These are phyloP conservation scores for Kluyveromyces nonfermentans DNA, from an alignment of 805 yeast genomes.

Conservation along the genomic window DNA sequence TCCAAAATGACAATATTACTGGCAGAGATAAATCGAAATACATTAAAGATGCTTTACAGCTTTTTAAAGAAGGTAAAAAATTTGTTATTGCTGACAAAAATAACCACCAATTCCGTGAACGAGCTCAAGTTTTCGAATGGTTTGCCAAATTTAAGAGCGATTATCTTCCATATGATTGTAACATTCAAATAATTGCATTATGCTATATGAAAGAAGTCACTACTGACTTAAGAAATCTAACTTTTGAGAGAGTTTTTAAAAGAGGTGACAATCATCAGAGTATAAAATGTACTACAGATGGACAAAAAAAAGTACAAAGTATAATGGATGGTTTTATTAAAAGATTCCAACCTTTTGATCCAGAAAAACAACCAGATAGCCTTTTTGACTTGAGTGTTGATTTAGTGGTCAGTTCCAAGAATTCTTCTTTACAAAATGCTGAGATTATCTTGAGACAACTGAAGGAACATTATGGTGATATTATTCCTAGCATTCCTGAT, in stretches of 20 bases:
- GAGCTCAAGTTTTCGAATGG: conserved; percentile 54
- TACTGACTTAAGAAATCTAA: conserved; percentile 37
- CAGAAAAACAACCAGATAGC: conserved; percentile 45
- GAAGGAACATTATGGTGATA: conserved; percentile 33
- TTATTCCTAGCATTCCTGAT: conserved; percentile 35
- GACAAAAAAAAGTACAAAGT: conserved; percentile 40
- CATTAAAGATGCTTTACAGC: conserved; percentile 37
- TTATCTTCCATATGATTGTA: conserved; percentile 35
- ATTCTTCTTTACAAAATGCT: conserved; percentile 45
- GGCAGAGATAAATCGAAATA: conserved; percentile 39
- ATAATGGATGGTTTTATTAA: conserved; percentile 69
- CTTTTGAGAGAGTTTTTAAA: conserved; percentile 46
- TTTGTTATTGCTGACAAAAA: conserved; percentile 76
- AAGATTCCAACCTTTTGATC: conserved; percentile 54
- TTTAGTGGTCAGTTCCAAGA: conserved; percentile 34
- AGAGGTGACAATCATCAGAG: conserved; percentile 90
- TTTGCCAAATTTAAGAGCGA: conserved; percentile 35
- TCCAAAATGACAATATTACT: conserved; percentile 73
- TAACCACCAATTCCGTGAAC: conserved; percentile 64
- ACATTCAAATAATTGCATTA: conserved; percentile 53
- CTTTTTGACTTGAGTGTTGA: conserved; percentile 58
- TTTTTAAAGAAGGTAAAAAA: conserved; percentile 27
- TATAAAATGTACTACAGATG: conserved; percentile 44
- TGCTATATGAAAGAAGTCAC: conserved; percentile 46
- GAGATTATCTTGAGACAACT: conserved; percentile 34